phyloP scores from a whole-genome alignment of 2,329 filamentous ascomycete species.

The Ceratocystis albifundus region DNA sequence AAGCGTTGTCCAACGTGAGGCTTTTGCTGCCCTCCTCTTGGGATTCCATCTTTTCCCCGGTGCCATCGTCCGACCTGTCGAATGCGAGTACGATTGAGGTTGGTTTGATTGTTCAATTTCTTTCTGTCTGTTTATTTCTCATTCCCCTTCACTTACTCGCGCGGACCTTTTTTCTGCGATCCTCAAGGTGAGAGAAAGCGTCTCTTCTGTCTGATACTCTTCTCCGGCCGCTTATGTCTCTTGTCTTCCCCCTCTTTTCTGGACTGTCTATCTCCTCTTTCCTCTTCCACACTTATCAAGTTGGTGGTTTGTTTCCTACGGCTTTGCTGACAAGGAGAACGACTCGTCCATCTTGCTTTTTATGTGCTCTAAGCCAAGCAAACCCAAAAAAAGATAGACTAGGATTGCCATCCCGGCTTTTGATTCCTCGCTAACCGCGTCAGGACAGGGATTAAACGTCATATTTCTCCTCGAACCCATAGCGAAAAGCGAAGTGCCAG shows the following conservation, averaged over 20 bases:
- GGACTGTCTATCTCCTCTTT: not conserved
- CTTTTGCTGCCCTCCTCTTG: constrained; percentile 1
- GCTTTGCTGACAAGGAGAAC: not conserved
- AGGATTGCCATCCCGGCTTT: not conserved
- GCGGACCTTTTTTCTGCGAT: not conserved
- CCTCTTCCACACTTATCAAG: not conserved
- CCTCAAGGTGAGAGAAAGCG: not conserved
- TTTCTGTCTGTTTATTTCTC: not conserved
- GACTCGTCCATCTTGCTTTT: not conserved
- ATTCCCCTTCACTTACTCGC: not conserved
- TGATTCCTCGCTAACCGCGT: constrained; percentile 21
- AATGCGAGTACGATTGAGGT: not conserved
- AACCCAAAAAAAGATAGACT: not conserved
- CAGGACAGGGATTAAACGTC: constrained; percentile 19
- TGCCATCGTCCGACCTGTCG: not conserved
- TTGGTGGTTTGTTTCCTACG: not conserved
- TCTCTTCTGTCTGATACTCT: not conserved
- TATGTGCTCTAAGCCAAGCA: not conserved
- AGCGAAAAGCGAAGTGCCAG: constrained; percentile 7
- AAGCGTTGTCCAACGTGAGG: constrained; percentile 8
- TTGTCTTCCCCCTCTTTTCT: constrained; percentile 1
- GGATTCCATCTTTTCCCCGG: not conserved
- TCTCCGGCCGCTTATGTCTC: not conserved
- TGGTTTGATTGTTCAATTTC: not conserved
- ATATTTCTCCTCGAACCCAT: not conserved